phyloP scores from a whole-genome alignment of 257 asterid genomes.

The Solanum chmielewskii region DNA sequence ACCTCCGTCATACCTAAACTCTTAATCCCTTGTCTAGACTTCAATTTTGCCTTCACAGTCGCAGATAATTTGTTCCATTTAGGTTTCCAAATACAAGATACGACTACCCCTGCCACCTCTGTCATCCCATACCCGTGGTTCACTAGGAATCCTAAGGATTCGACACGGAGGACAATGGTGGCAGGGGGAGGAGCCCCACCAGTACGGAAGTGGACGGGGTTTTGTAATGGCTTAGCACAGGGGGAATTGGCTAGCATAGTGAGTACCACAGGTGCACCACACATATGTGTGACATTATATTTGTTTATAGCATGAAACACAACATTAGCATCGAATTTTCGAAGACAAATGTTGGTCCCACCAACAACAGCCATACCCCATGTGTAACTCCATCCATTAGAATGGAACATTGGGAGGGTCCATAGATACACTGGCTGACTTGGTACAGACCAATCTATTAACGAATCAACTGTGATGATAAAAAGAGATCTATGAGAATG shows the following conservation, averaged over 20 bases:
- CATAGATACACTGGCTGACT: slow-evolving; percentile 54
- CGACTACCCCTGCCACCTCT: slow-evolving; percentile 56
- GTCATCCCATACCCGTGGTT: slow-evolving; percentile 76
- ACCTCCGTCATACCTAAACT: slow-evolving; percentile 36
- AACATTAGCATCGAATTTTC: slow-evolving; percentile 38
- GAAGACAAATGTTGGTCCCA: slow-evolving; percentile 57
- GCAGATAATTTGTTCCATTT: slow-evolving; percentile 50
- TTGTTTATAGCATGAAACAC: slow-evolving; percentile 20
- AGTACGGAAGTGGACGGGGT: slow-evolving; percentile 32
- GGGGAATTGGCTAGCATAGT: slow-evolving; percentile 49
- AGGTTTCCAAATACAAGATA: slow-evolving; percentile 61
- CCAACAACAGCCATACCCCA: slow-evolving; percentile 96
- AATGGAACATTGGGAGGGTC: slow-evolving; percentile 85
- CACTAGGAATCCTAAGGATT: slow-evolving; percentile 44
- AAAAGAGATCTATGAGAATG: slow-evolving; percentile 50
- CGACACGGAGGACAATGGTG: slow-evolving; percentile 42
- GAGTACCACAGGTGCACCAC: slow-evolving; percentile 79
- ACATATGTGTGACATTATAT: slow-evolving; percentile 60
- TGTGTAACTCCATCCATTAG: slow-evolving; percentile 91
- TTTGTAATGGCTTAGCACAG: slow-evolving; percentile 8
- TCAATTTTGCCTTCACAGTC: slow-evolving; percentile 36
- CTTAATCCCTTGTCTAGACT: slow-evolving; percentile 65
- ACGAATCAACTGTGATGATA: slow-evolving; percentile 43
- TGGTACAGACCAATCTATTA: slow-evolving; percentile 53
- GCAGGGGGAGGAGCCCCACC: slow-evolving; percentile 83